Evolutionary conservation across 2,329 filamentous ascomycete species (phyloP).

Genomic region (Camillea tinctor): DNA sequence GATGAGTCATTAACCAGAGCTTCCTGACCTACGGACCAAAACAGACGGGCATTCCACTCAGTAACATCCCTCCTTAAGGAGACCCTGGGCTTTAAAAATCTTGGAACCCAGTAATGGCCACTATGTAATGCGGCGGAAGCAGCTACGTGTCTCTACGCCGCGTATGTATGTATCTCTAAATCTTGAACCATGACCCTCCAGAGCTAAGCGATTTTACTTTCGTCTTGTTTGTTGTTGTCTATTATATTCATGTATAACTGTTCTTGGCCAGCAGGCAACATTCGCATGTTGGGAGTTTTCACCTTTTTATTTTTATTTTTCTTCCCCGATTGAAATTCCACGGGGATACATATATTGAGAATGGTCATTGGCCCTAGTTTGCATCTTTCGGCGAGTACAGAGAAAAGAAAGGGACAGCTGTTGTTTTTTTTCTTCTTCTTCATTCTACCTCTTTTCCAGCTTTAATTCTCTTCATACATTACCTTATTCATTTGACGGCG

Average conservation of each 20-base stretch:
- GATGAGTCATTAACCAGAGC: slow-evolving; percentile 28
- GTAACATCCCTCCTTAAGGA: background rate
- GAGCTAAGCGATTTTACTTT: background rate
- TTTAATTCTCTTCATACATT: background rate
- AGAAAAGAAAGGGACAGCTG: background rate
- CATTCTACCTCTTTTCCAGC: slow-evolving; percentile 4
- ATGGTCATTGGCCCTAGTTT: background rate
- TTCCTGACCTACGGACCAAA: background rate
- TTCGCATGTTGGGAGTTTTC: background rate
- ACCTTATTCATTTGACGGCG: background rate
- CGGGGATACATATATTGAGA: background rate
- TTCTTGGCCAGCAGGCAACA: background rate
- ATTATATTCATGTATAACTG: background rate
- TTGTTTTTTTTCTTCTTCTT: background rate
- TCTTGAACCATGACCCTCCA: background rate
- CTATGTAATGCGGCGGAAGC: background rate
- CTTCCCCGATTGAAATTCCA: background rate
- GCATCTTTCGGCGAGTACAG: background rate
- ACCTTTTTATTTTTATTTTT: background rate
- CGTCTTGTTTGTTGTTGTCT: background rate
- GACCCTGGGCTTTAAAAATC: background rate
- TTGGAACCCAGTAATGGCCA: background rate
- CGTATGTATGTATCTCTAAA: background rate
- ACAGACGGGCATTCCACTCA: background rate
- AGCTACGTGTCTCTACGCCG: background rate